Evolutionary conservation across 139 green algal genomes (phyloP).

Genomic region (Choricystis sp.): DNA sequence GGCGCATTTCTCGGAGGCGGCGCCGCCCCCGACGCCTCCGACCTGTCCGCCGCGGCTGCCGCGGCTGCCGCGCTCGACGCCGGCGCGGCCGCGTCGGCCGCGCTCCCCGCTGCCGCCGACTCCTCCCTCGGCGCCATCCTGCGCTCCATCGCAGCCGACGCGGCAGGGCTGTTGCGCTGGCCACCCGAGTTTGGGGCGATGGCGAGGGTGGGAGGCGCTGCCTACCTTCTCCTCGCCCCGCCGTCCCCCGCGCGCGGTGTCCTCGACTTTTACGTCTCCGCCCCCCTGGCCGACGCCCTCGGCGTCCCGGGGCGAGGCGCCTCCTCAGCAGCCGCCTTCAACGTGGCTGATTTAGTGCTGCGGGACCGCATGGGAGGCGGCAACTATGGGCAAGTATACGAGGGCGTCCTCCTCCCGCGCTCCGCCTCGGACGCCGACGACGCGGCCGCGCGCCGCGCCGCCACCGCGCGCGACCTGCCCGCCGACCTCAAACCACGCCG

Average conservation of each 20-base stretch:
- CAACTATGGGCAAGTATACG: constrained; percentile 75
- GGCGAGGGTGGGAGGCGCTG: no score
- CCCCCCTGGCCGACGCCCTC: constrained; percentile 24
- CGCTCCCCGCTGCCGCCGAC: no score
- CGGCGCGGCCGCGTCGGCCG: no score
- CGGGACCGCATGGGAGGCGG: constrained; percentile 54
- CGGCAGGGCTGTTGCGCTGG: no score
- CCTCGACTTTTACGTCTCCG: constrained; percentile 62
- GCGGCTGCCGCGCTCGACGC: no score
- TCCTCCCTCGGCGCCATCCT: no score
- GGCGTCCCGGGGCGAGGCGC: no score
- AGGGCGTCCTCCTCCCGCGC: constrained; percentile 19
- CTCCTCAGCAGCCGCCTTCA: constrained; percentile 31
- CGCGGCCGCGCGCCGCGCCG: constrained; percentile 10
- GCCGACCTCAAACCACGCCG: constrained; percentile 64
- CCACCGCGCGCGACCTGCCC: constrained; percentile 27
- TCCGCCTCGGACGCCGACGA: constrained; percentile 14
- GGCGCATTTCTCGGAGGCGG: no score
- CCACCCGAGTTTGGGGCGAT: no score
- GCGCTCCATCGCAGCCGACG: no score
- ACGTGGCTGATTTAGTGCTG: constrained; percentile 28
- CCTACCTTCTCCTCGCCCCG: background rate
- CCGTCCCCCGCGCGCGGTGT: constrained; percentile 15
- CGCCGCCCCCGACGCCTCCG: no score
- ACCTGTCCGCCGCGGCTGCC: no score